Evolutionary conservation across 1,284 basidiomycete species (phyloP).

Genomic region (Ustilago tritici): DNA sequence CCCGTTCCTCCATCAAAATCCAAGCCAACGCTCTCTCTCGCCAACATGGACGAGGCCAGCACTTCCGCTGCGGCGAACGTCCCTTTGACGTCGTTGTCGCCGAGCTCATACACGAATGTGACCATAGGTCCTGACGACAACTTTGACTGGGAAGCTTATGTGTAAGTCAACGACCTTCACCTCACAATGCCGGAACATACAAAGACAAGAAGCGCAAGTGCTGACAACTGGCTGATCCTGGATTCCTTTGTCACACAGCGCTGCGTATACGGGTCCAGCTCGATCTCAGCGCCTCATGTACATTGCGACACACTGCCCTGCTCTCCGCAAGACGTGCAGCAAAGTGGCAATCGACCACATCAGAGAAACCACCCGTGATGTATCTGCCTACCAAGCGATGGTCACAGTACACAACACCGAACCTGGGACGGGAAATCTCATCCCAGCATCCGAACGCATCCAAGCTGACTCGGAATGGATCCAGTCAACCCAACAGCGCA

Average conservation of each 20-base stretch:
- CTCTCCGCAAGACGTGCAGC: constrained; percentile 45
- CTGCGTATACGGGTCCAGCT: constrained; percentile 38
- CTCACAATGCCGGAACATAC: background rate
- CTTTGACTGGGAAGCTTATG: constrained; percentile 63
- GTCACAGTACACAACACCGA: constrained; percentile 50
- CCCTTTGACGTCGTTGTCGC: constrained; percentile 1
- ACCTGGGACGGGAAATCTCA: constrained; percentile 23
- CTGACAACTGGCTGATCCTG: background rate
- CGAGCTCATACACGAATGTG: constrained; percentile 21
- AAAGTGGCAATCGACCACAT: constrained; percentile 44
- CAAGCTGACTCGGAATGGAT: constrained; percentile 74
- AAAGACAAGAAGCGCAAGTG: background rate
- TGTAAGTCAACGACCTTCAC: constrained; percentile 7
- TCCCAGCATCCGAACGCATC: constrained; percentile 32
- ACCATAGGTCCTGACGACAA: constrained; percentile 27
- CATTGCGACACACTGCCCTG: constrained; percentile 44
- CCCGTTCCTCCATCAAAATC: background rate
- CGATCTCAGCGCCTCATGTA: constrained; percentile 46
- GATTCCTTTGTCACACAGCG: background rate
- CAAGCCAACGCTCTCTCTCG: background rate
- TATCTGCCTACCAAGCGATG: constrained; percentile 37
- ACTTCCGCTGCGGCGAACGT: constrained; percentile 1
- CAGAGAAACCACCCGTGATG: constrained; percentile 41
- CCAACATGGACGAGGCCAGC: constrained; percentile 24
- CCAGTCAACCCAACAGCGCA: constrained; percentile 76